A percentile compares a stretch with the other conserved stretches of the same genome.
phyloP scores from a whole-genome alignment of 495 filamentous ascomycete species.

The Penicillium steckii region DNA sequence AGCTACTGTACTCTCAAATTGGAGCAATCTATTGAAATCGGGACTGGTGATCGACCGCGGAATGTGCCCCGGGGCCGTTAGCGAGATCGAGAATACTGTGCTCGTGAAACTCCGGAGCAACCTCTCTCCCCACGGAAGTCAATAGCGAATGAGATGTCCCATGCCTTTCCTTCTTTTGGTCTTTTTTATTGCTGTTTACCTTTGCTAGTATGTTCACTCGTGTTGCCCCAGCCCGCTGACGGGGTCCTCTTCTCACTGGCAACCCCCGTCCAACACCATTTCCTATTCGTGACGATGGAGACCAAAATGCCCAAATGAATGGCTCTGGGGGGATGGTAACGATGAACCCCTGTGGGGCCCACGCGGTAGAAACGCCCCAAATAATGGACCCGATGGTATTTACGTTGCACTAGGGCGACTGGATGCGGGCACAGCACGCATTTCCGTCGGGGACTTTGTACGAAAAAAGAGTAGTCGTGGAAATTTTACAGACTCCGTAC shows the following conservation, averaged over 20 bases:
- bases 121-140: slow-evolving; percentile 4
- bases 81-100: slow-evolving; percentile 14
- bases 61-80: slow-evolving; percentile 14
- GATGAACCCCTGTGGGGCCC: slow-evolving; percentile 15
- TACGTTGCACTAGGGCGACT: slow-evolving; percentile 9
- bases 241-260: not conserved
- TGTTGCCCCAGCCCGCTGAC: not conserved
- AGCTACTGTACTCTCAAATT: not conserved
- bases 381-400: slow-evolving; percentile 11
- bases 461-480: not conserved
- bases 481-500: not conserved
- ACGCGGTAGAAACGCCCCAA: slow-evolving; percentile 7
- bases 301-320: not conserved
- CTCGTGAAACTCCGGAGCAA: slow-evolving; percentile 10
- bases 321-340: slow-evolving; percentile 4
- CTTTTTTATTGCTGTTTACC: not conserved
- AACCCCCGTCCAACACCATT: not conserved
- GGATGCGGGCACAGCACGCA: not conserved
- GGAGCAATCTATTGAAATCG: slow-evolving; percentile 9
- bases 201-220: not conserved
- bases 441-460: not conserved
- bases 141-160: not conserved
- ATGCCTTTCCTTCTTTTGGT: not conserved
- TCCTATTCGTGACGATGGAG: not conserved
- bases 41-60: slow-evolving; percentile 21